Percentiles rank a stretch among this genome's conserved stretches.
phyloP scores from a whole-genome alignment of 169 alveolate species.

The Plasmodium vinckei region DNA sequence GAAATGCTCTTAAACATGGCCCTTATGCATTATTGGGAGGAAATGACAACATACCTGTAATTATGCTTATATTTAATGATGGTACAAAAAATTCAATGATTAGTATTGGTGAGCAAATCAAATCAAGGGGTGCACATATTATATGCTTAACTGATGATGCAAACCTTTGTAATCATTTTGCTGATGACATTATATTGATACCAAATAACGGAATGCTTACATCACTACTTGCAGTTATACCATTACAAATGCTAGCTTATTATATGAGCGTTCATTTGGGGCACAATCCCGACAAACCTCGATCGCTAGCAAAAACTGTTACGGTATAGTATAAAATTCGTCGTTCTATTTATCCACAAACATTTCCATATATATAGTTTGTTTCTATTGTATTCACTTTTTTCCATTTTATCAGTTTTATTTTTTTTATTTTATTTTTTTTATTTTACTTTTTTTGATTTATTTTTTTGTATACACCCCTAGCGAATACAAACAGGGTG shows the following conservation, averaged over 20 bases:
- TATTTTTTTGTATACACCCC: too few species aligned
- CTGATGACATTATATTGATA: constrained; percentile 87
- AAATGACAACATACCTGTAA: constrained; percentile 87
- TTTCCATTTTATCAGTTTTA: not conserved
- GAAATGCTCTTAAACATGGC: constrained; percentile 97
- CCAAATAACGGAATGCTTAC: constrained; percentile 89
- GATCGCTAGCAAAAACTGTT: constrained; percentile 91
- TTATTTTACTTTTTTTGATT: too few species aligned
- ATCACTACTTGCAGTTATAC: constrained; percentile 88
- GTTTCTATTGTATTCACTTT: not conserved
- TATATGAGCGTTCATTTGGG: constrained; percentile 83
- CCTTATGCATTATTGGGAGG: constrained; percentile 95
- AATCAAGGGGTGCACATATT: constrained; percentile 94
- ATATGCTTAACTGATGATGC: constrained; percentile 92
- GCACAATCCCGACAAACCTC: constrained; percentile 89
- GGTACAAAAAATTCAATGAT: constrained; percentile 89
- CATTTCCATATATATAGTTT: not conserved
- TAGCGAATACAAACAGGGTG: too few species aligned
- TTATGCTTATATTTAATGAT: constrained; percentile 92
- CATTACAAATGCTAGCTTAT: constrained; percentile 90
- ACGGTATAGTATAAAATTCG: constrained; percentile 72
- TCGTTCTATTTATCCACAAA: not conserved
- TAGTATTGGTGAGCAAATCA: constrained; percentile 93
- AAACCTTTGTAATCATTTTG: constrained; percentile 84
- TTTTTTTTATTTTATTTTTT: too few species aligned